Conservation (phyloP, 208 protist species). For the Leptomonas seymouri region DNA sequence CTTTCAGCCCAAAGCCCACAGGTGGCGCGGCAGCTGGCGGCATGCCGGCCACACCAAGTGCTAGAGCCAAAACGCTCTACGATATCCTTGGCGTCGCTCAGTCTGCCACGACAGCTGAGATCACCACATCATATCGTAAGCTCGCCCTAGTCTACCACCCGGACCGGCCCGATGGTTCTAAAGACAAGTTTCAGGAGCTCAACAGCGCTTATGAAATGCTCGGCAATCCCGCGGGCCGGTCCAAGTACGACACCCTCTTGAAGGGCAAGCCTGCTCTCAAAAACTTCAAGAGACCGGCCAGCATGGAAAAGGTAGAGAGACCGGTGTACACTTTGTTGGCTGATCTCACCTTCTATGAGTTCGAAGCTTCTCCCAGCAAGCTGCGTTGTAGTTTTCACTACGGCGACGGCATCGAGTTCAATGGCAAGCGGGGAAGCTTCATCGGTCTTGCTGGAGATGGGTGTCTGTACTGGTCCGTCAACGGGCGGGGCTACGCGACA, state of each 20-base stretch:
- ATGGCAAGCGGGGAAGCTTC: conserved; percentile 61
- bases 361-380: conserved; percentile 67
- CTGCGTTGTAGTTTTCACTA: conserved; percentile 71
- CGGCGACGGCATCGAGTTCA: conserved; percentile 80
- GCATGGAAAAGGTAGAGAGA: conserved; percentile 36
- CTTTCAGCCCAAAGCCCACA: neutral
- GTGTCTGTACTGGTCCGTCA: conserved; percentile 74
- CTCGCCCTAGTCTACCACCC: conserved; percentile 84
- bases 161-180: conserved; percentile 72
- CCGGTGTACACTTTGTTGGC: conserved; percentile 63
- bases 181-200: conserved; percentile 83
- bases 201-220: conserved; percentile 97
- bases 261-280: conserved; percentile 26
- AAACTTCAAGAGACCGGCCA: conserved; percentile 63
- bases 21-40: neutral
- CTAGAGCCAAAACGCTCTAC: conserved; percentile 53
- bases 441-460: conserved; percentile 78
- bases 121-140: conserved; percentile 84
- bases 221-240: conserved; percentile 83
- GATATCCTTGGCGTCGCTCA: conserved; percentile 65
- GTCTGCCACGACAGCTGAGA: conserved; percentile 73
- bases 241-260: conserved; percentile 92
- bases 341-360: conserved; percentile 74
- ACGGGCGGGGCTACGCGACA: conserved; percentile 60
- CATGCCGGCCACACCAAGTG: neutral